Evolutionary conservation across 768 basidiomycete genomes (phyloP).

Genomic region (Grammothele lineata): DNA sequence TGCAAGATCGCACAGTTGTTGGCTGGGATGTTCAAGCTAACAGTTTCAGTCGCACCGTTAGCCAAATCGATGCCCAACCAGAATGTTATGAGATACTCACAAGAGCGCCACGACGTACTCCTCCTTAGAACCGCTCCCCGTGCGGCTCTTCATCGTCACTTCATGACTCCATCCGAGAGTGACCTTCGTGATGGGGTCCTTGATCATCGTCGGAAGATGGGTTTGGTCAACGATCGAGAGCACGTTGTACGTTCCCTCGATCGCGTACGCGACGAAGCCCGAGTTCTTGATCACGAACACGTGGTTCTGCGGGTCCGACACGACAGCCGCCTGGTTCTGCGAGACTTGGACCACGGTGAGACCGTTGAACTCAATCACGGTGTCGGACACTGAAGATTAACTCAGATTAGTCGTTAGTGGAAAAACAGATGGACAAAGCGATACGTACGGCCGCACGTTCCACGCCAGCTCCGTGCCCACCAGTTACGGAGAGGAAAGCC

Average conservation of each 20-base stretch:
- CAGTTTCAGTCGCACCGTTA: too few species aligned
- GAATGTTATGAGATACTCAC: constrained; percentile 33
- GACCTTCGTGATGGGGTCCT: constrained; percentile 58
- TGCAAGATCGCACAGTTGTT: constrained; percentile 86
- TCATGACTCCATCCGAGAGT: constrained; percentile 72
- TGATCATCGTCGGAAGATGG: constrained; percentile 57
- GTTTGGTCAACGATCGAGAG: constrained; percentile 84
- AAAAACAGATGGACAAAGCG: background rate
- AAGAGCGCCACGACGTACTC: constrained; percentile 80
- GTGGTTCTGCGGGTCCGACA: constrained; percentile 72
- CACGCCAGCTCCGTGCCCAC: constrained; percentile 78
- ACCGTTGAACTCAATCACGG: constrained; percentile 76
- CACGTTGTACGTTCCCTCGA: constrained; percentile 71
- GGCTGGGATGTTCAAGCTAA: constrained; percentile 79
- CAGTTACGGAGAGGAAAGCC: constrained; percentile 73
- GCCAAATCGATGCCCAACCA: too few species aligned
- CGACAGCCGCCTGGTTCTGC: constrained; percentile 76
- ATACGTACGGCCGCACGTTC: constrained; percentile 60
- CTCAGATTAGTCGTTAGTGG: background rate
- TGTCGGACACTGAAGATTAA: constrained; percentile 59
- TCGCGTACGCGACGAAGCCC: constrained; percentile 73
- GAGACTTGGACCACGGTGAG: constrained; percentile 84
- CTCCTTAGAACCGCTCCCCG: constrained; percentile 38
- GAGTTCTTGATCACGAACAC: constrained; percentile 78
- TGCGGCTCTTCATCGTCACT: constrained; percentile 68